Evolutionary conservation across 306 rosid genomes (phyloP).

Genomic region (Dryas octopetala): DNA sequence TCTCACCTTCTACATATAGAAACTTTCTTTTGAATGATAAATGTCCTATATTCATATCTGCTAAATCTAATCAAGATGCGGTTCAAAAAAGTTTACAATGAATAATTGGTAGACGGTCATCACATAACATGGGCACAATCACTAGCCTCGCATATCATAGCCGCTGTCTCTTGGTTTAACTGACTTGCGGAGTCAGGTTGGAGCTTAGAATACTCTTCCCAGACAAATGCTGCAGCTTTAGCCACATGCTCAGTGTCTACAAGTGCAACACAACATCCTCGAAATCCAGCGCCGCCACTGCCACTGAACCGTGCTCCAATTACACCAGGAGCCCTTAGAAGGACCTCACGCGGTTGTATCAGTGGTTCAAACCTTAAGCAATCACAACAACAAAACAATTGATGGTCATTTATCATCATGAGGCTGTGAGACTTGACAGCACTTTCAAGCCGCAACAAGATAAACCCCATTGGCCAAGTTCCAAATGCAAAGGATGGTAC

Average conservation of each 20-base stretch:
- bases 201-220: constrained; percentile 54
- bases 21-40: background rate
- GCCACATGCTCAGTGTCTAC: constrained; percentile 62
- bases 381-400: constrained; percentile 1
- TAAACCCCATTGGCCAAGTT: too few species aligned
- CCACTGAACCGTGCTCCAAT: constrained; percentile 93
- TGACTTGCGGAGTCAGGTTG: constrained; percentile 64
- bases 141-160: constrained; percentile 70
- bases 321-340: constrained; percentile 79
- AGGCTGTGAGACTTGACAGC: too few species aligned
- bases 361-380: constrained; percentile 69
- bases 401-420: too few species aligned
- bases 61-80: background rate
- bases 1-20: background rate
- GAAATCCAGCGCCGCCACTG: constrained; percentile 58
- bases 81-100: background rate
- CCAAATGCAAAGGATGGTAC: too few species aligned
- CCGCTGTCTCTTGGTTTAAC: constrained; percentile 36
- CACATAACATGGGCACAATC: constrained; percentile 68
- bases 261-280: constrained; percentile 92
- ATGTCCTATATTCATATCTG: background rate
- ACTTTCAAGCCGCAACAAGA: too few species aligned
- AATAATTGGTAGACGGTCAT: background rate
- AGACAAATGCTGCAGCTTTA: constrained; percentile 78
- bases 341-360: constrained; percentile 72